phyloP scores from a whole-genome alignment of 179 eudicot species.

The Patellifolia procumbens region DNA sequence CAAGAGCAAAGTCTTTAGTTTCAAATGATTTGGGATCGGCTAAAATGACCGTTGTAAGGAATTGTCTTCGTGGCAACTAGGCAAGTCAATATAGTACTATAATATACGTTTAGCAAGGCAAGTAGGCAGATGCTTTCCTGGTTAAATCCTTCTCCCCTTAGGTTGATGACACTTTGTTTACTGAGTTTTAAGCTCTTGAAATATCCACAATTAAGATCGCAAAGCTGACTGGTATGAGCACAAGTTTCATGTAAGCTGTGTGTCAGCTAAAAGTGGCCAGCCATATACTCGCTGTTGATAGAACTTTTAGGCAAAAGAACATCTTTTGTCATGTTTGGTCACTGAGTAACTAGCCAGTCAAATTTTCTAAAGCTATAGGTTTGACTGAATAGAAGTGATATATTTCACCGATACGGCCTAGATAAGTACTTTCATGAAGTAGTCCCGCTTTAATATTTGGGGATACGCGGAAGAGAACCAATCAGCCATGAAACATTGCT shows the following conservation, averaged over 20 bases:
- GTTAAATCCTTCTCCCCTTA: background rate
- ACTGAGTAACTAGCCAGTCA: background rate
- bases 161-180: background rate
- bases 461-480: background rate
- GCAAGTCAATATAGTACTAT: no score
- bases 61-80: no score
- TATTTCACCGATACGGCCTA: background rate
- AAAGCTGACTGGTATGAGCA: no score
- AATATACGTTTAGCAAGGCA: background rate
- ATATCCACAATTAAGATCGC: no score
- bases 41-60: no score
- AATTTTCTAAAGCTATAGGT: background rate
- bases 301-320: background rate
- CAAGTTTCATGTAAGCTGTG: no score
- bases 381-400: background rate
- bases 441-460: background rate
- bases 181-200: background rate
- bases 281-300: background rate
- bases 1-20: background rate
- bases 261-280: no score
- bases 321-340: background rate
- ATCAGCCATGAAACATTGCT: background rate
- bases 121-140: background rate
- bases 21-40: no score
- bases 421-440: no score